Conservation (phyloP, 768 basidiomycete genomes). For the Mycena kentingensis region DNA sequence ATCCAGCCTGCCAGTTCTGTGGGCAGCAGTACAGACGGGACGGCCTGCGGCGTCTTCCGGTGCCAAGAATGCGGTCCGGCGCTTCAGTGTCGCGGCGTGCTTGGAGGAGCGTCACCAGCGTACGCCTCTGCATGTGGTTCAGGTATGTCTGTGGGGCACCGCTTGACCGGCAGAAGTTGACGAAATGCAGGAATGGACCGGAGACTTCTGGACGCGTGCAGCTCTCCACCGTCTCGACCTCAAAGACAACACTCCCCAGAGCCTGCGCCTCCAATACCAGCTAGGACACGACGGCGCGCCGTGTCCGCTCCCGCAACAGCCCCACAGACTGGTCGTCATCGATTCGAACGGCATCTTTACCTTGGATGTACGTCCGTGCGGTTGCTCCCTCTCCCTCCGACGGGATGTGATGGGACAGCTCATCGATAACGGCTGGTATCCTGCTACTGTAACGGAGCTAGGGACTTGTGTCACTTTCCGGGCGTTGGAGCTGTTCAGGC, state of each 20-base stretch:
- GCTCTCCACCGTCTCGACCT: neutral
- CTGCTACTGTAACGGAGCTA: slow-evolving; percentile 1
- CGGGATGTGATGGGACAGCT: neutral
- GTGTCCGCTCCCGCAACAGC: neutral
- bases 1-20: neutral
- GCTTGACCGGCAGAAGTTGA: neutral
- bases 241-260: neutral
- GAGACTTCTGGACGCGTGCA: neutral
- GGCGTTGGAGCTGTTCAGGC: slow-evolving; percentile 1
- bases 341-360: neutral
- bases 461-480: neutral
- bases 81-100: neutral
- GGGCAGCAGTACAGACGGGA: neutral
- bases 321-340: neutral
- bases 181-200: neutral
- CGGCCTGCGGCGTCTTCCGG: neutral
- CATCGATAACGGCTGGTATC: slow-evolving; percentile 8
- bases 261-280: neutral
- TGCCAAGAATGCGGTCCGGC: neutral
- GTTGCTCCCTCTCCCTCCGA: neutral
- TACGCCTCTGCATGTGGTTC: neutral
- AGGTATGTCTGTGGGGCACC: neutral
- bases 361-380: neutral
- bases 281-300: neutral
- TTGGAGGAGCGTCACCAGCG: neutral